Conservation (phyloP, 2,329 filamentous ascomycete species). For the Nigrospora osmanthi region DNA sequence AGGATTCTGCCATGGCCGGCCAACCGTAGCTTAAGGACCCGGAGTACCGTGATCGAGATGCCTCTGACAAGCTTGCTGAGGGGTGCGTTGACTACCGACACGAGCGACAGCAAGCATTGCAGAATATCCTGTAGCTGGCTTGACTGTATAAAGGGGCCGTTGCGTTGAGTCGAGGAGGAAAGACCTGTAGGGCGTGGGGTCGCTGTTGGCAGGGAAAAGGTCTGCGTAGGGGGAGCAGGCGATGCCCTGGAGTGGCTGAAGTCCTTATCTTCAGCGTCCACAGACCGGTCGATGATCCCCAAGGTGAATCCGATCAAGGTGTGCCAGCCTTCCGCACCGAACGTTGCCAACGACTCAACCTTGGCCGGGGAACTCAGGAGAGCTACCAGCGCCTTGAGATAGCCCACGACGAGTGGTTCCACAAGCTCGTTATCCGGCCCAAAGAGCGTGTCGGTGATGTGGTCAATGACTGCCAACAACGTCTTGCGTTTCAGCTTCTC, state of each 20-base stretch:
- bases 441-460: constrained; percentile 70
- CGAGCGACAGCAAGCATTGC: constrained; percentile 57
- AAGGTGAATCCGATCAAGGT: constrained; percentile 64
- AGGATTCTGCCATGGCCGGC: constrained; percentile 56
- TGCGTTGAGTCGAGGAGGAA: constrained; percentile 9
- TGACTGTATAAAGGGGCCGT: constrained; percentile 18
- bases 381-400: constrained; percentile 65
- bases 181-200: constrained; percentile 19
- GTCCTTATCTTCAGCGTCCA: constrained; percentile 32
- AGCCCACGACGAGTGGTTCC: constrained; percentile 64
- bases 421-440: constrained; percentile 55
- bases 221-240: constrained; percentile 27
- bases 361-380: constrained; percentile 69
- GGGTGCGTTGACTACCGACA: constrained; percentile 61
- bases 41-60: constrained; percentile 48
- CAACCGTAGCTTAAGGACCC: constrained; percentile 52
- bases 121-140: constrained; percentile 47
- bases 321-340: constrained; percentile 56
- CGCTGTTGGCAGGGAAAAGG: constrained; percentile 18
- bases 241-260: constrained; percentile 32
- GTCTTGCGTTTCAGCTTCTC: constrained; percentile 67
- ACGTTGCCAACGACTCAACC: constrained; percentile 65
- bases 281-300: constrained; percentile 47
- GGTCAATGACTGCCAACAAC: constrained; percentile 68
- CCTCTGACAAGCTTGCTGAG: constrained; percentile 46